Evolutionary conservation across 306 rosid species (phyloP).

Genomic region (Abrus precatorius): DNA sequence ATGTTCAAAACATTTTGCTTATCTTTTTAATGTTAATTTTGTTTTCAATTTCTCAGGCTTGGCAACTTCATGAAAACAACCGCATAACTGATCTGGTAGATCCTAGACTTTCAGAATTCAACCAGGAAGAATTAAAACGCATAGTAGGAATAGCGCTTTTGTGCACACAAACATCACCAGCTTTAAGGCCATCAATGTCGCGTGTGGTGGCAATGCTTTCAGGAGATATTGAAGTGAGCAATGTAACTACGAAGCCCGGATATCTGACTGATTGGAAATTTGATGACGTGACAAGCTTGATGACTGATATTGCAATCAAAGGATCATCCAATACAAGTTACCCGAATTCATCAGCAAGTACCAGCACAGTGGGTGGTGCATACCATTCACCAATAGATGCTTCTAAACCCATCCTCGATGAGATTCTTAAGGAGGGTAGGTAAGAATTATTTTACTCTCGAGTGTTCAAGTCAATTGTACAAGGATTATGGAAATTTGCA

Average conservation of each 20-base stretch:
- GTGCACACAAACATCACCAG: constrained; percentile 77
- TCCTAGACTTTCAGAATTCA: constrained; percentile 52
- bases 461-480: background rate
- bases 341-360: constrained; percentile 47
- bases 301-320: constrained; percentile 40
- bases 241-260: constrained; percentile 67
- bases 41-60: constrained; percentile 58
- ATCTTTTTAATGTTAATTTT: constrained; percentile 2
- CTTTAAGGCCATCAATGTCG: constrained; percentile 72
- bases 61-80: constrained; percentile 71
- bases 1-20: background rate
- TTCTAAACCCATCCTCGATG: constrained; percentile 47
- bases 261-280: constrained; percentile 77
- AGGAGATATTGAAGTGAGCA: constrained; percentile 68
- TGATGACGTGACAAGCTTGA: constrained; percentile 52
- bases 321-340: constrained; percentile 47
- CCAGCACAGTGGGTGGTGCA: constrained; percentile 49
- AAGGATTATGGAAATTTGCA: background rate
- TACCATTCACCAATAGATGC: constrained; percentile 36
- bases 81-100: constrained; percentile 57
- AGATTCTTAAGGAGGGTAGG: constrained; percentile 48
- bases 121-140: constrained; percentile 60
- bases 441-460: constrained; percentile 36
- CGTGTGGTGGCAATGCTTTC: constrained; percentile 80
- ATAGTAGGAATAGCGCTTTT: constrained; percentile 61